Conservation (phyloP, 306 rosid genomes). For the Rosa chinensis region DNA sequence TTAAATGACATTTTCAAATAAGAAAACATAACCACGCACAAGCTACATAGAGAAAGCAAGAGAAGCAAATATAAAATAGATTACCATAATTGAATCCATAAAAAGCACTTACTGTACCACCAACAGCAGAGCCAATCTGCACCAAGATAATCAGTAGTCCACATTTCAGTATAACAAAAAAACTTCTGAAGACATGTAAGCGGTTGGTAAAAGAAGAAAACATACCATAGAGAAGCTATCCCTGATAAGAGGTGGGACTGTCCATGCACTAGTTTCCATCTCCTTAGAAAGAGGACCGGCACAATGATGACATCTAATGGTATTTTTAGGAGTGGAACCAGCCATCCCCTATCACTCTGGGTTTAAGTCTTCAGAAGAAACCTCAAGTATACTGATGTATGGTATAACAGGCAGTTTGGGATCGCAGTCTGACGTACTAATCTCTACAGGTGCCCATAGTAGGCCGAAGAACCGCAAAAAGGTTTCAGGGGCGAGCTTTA, state of each 20-base stretch:
- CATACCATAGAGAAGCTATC: conserved; percentile 92
- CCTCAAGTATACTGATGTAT: not conserved
- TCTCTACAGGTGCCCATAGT: not conserved
- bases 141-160: not conserved
- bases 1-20: not conserved
- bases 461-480: not conserved
- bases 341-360: conserved; percentile 15
- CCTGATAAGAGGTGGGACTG: conserved; percentile 62
- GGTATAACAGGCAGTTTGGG: not conserved
- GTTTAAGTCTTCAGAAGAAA: not conserved
- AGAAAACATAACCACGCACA: not conserved
- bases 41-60: not conserved
- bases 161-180: not conserved
- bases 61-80: not conserved
- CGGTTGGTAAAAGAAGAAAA: not conserved
- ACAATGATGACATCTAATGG: conserved; percentile 73
- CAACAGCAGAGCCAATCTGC: conserved; percentile 95
- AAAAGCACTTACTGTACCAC: conserved; percentile 89
- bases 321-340: not conserved
- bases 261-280: conserved; percentile 82
- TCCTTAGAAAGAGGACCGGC: conserved; percentile 80
- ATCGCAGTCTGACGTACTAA: not conserved
- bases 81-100: conserved; percentile 93
- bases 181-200: not conserved
- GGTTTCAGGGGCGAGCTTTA: not conserved